These are phyloP conservation scores for Cymbopogon citratus DNA, from an alignment of 176 grass and related monocot genomes.

Conservation along the genomic window DNA sequence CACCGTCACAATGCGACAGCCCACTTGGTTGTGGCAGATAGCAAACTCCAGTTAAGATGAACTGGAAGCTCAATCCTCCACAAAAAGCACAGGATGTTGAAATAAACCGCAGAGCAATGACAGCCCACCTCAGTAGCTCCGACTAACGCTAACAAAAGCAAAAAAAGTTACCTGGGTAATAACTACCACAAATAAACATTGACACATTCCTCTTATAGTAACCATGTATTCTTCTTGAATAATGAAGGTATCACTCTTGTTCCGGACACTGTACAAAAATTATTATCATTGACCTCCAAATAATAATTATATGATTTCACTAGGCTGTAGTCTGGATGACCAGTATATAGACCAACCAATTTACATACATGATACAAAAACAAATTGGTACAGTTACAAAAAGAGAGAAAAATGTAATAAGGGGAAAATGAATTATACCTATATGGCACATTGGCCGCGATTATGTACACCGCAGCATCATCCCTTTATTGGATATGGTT, in stretches of 20 bases:
- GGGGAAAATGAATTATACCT: conserved; percentile 49
- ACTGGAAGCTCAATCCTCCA: not conserved
- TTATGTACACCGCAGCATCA: conserved; percentile 59
- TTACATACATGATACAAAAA: conserved; percentile 45
- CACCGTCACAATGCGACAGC: not conserved
- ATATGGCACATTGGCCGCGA: conserved; percentile 39
- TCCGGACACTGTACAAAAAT: not conserved
- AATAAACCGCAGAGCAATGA: not conserved
- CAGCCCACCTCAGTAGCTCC: not conserved
- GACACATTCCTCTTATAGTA: not conserved
- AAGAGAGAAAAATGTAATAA: not conserved
- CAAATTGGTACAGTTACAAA: conserved; percentile 21
- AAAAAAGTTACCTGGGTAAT: not conserved
- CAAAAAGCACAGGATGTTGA: not conserved
- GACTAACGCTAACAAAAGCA: not conserved
- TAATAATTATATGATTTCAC: conserved; percentile 34
- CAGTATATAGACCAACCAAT: conserved; percentile 34
- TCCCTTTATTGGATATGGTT: conserved; percentile 47
- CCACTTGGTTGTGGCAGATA: not conserved
- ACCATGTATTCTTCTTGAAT: too few species aligned
- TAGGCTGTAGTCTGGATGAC: conserved; percentile 16
- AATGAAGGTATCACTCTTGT: too few species aligned
- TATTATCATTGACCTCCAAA: conserved; percentile 25
- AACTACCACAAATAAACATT: not conserved
- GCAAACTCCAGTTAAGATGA: not conserved